Base-by-base conservation (phyloP, 805 yeast species). In the Yarrowia yakushimensis region DNA sequence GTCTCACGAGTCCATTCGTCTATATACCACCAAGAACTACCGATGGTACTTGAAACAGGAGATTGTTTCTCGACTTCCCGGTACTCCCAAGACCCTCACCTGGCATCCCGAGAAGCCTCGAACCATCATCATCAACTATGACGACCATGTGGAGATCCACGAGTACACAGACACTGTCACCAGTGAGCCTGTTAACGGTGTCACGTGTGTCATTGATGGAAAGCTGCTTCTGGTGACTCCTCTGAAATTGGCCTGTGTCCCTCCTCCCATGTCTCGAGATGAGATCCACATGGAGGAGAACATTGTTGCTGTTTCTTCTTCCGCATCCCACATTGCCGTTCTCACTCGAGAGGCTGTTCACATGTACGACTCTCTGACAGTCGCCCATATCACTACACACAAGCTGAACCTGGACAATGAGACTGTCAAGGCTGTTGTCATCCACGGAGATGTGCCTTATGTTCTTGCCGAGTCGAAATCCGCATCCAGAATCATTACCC, bases 1-100 rank as follows among this genome's bases (percentile, higher is more conserved):
- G 41, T 77, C 88, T 28, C 65, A 74, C 1, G 80, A 85, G 67
- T 76, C 82, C 15, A 80, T 94, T n/a, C 96, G 88, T 71, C 74
- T 94, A 23, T 94, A 97, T 97, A 85, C 96, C 1, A 79, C 88
- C 3, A 91, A 89, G 71, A 94, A 94, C 73, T 94, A 92, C 74
- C 96, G 92, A 71, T 94, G 99, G 99, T 91, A 88, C 73, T 79
- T 92, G 68, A 94, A 94, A 70, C 96, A 88, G 73, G 96, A 88
- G 69, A 74, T 92, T 2, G 55, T 65, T n/a, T 68, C 68, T 66
- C 28, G 66, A 12, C 5, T 27, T 10, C 43, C 43, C 13, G 63
- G 69, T 23, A 70, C 78, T 33, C 59, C 65, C n/a, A 34, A 42
- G 15, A 65, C 67, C 65, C 66, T 69, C n/a, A 36, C 80, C 70